Evolutionary conservation across 257 asterid genomes (phyloP).

Genomic region (Capsicum baccatum): DNA sequence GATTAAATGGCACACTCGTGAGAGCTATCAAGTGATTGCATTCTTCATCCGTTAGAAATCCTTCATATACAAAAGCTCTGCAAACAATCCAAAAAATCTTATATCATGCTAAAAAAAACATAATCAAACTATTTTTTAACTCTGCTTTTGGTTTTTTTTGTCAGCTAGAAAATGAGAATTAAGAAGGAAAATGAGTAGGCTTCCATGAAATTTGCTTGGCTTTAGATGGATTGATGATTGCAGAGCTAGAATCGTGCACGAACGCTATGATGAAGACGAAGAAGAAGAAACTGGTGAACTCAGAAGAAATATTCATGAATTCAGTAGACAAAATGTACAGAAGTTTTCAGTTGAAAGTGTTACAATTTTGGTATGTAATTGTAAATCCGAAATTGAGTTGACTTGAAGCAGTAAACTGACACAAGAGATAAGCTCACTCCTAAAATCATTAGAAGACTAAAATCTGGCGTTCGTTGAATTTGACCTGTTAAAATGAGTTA

Average conservation of each 20-base stretch:
- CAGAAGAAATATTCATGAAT: constrained; percentile 43
- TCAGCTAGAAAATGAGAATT: neutral
- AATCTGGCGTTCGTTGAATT: too few species aligned
- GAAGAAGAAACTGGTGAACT: constrained; percentile 38
- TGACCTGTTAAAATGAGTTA: too few species aligned
- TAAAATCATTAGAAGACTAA: too few species aligned
- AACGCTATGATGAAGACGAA: constrained; percentile 52
- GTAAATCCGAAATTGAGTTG: constrained; percentile 10
- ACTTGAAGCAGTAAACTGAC: constrained; percentile 17
- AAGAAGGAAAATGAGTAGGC: constrained; percentile 63
- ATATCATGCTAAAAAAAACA: neutral
- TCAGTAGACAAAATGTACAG: neutral
- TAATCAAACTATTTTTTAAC: neutral
- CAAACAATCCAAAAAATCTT: neutral
- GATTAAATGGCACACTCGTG: constrained; percentile 47
- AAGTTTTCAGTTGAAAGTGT: neutral
- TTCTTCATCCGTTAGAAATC: constrained; percentile 86
- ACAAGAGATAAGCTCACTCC: neutral
- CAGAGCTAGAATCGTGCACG: constrained; percentile 49
- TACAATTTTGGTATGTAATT: neutral
- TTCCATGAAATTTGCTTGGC: constrained; percentile 82
- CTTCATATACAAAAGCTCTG: constrained; percentile 93
- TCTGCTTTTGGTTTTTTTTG: neutral
- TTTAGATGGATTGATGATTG: constrained; percentile 86
- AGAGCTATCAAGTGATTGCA: constrained; percentile 88